phyloP scores from a whole-genome alignment of 768 basidiomycete species.

The Pleurotus giganteus region DNA sequence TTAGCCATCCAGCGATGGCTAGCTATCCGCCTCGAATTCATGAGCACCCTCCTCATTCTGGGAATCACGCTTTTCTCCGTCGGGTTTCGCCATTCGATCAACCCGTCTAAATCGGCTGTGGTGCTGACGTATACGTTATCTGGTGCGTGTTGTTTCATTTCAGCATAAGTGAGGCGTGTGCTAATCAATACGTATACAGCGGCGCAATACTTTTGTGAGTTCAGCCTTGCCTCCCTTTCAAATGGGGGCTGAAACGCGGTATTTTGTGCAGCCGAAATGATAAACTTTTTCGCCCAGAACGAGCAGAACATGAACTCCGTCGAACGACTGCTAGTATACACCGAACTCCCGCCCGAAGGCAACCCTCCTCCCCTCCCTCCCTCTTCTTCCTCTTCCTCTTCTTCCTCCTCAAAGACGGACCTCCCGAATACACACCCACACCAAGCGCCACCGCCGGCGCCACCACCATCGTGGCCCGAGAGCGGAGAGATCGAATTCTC shows the following conservation, averaged over 20 bases:
- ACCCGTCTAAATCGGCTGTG: constrained; percentile 60
- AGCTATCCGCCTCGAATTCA: constrained; percentile 58
- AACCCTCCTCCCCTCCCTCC: too few species aligned
- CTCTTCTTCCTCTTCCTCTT: too few species aligned
- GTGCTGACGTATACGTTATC: constrained; percentile 53
- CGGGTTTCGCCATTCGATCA: constrained; percentile 51
- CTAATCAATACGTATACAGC: constrained; percentile 26
- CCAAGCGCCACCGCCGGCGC: constrained; percentile 39
- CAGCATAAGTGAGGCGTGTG: neutral
- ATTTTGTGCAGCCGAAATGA: constrained; percentile 44
- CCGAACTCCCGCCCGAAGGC: constrained; percentile 58
- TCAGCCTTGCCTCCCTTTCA: neutral
- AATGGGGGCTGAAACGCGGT: neutral
- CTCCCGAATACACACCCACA: too few species aligned
- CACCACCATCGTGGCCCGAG: constrained; percentile 46
- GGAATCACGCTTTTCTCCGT: constrained; percentile 70
- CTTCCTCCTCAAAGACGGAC: too few species aligned
- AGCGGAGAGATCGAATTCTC: constrained; percentile 54
- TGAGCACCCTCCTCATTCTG: constrained; percentile 62
- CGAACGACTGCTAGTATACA: constrained; percentile 67
- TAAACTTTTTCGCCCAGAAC: constrained; percentile 54
- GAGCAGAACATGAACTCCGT: constrained; percentile 75
- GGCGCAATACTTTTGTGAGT: constrained; percentile 51
- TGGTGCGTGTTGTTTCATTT: constrained; percentile 32
- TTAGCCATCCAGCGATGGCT: constrained; percentile 67